Conservation (phyloP, 202 grass and related monocot genomes). For the Carex arenaria region DNA sequence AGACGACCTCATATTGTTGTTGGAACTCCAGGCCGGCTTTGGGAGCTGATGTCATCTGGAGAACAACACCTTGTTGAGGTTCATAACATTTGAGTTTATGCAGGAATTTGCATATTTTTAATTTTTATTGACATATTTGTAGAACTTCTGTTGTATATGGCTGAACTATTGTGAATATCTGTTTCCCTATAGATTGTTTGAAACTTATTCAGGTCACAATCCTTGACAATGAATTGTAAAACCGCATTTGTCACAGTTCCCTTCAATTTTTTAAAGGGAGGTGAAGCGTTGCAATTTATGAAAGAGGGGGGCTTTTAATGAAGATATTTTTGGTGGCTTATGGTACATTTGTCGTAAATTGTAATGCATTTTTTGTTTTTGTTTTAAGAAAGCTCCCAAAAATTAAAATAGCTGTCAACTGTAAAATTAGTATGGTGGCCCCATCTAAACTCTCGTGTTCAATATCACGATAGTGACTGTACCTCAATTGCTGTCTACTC, state of each 20-base stretch:
- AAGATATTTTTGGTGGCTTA: not conserved
- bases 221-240: not conserved
- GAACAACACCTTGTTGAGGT: slow-evolving; percentile 85
- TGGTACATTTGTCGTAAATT: not conserved
- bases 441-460: not conserved
- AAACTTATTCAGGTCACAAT: not conserved
- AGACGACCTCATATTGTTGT: slow-evolving; percentile 88
- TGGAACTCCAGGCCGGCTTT: slow-evolving; percentile 94
- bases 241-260: not conserved
- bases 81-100: not conserved
- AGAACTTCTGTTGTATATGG: not conserved
- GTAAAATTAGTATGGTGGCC: not conserved
- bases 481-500: slow-evolving; percentile 5
- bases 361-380: not conserved
- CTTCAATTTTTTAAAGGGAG: not conserved
- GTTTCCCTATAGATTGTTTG: not conserved
- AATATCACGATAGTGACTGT: not conserved
- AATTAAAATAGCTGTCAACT: not conserved
- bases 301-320: not conserved
- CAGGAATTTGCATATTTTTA: not conserved
- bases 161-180: not conserved
- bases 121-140: not conserved
- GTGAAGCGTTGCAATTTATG: not conserved
- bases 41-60: slow-evolving; percentile 89
- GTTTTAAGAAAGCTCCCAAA: not conserved